These are phyloP conservation scores for Tolypocladium nubicola DNA, from an alignment of 2,329 filamentous ascomycete genomes.

Conservation along the genomic window DNA sequence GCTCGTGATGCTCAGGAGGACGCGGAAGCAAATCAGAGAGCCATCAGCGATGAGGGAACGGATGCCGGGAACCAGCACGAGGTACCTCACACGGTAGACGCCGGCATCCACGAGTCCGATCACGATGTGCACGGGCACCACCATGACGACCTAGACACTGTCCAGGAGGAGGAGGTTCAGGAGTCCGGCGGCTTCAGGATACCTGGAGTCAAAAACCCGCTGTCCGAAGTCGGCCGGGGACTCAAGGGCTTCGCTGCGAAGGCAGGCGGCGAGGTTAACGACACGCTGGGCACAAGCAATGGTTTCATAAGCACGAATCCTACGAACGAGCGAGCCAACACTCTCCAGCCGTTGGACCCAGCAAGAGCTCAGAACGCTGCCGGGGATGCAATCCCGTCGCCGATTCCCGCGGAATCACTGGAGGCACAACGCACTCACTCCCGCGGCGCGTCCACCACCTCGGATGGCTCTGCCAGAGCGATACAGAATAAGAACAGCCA, in stretches of 20 bases:
- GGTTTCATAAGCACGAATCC: slow-evolving; percentile 33
- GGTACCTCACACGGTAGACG: slow-evolving; percentile 40
- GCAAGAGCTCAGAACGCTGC: neutral
- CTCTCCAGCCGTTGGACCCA: neutral
- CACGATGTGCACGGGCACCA: slow-evolving; percentile 3
- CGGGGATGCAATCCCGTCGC: slow-evolving; percentile 8
- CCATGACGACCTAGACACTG: neutral
- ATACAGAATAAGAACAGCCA: slow-evolving; percentile 3
- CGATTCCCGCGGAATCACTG: slow-evolving; percentile 15
- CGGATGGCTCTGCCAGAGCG: slow-evolving; percentile 25
- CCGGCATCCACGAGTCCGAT: slow-evolving; percentile 30
- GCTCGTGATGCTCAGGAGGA: slow-evolving; percentile 38
- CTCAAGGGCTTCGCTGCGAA: slow-evolving; percentile 33
- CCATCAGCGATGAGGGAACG: slow-evolving; percentile 36
- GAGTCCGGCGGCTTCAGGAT: slow-evolving; percentile 17
- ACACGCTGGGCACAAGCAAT: slow-evolving; percentile 42
- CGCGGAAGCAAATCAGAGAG: slow-evolving; percentile 37
- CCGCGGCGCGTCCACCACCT: slow-evolving; percentile 24
- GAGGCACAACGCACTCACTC: slow-evolving; percentile 24
- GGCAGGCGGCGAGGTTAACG: slow-evolving; percentile 38
- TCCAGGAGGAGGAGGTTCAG: slow-evolving; percentile 11
- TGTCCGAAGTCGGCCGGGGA: slow-evolving; percentile 38
- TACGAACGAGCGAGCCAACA: neutral
- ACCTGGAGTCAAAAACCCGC: slow-evolving; percentile 21
- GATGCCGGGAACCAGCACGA: slow-evolving; percentile 42